Percentiles rank a stretch among this genome's conserved stretches.
Evolutionary conservation across 2,329 filamentous ascomycete species (phyloP).

Genomic region (Arthrobotrys conoides): DNA sequence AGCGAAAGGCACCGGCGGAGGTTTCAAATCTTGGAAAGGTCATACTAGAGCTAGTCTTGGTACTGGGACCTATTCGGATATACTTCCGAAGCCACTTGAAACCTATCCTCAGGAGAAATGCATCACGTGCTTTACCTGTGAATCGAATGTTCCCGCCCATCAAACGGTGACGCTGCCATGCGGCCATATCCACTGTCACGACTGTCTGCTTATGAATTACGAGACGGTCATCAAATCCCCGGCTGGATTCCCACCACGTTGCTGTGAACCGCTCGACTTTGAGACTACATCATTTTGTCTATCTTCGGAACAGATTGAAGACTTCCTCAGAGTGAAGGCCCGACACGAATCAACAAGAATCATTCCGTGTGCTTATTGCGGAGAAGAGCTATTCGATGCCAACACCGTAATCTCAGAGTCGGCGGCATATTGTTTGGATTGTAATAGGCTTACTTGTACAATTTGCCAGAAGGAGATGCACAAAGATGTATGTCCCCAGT

Average conservation of each 20-base stretch:
- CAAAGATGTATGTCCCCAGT: constrained; percentile 31
- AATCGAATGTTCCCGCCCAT: neutral
- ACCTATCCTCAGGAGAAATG: constrained; percentile 30
- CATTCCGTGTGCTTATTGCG: constrained; percentile 30
- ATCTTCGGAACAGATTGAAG: constrained; percentile 13
- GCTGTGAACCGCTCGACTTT: constrained; percentile 34
- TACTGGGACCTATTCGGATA: too few relatives aligned
- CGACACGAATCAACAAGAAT: constrained; percentile 28
- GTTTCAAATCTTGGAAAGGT: neutral
- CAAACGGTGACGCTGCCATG: constrained; percentile 4
- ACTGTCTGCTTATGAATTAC: constrained; percentile 33
- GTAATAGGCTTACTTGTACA: constrained; percentile 37
- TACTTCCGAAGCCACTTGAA: neutral
- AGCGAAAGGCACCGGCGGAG: neutral
- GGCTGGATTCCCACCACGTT: constrained; percentile 35
- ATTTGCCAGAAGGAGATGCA: constrained; percentile 40
- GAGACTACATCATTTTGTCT: constrained; percentile 10
- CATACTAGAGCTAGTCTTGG: neutral
- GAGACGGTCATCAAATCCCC: constrained; percentile 7
- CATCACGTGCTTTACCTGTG: constrained; percentile 30
- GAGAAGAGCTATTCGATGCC: constrained; percentile 15
- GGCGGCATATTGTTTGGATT: constrained; percentile 21
- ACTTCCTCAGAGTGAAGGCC: constrained; percentile 7
- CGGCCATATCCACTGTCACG: constrained; percentile 29
- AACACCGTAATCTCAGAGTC: constrained; percentile 1